phyloP scores from a whole-genome alignment of 1,139 yeast species.

The Candida sp. region DNA sequence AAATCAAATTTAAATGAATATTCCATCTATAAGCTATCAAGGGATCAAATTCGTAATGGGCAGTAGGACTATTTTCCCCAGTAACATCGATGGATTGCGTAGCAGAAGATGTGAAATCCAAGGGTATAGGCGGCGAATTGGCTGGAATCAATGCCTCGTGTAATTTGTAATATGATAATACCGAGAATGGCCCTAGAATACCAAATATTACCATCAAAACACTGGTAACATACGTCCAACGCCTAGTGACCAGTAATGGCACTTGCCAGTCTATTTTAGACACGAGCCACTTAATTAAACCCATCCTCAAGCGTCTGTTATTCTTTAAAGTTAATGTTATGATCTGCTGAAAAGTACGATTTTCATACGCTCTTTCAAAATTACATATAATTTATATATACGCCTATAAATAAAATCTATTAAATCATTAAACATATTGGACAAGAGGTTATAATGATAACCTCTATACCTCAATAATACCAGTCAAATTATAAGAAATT shows the following conservation, averaged over 20 bases:
- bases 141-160: constrained; percentile 3
- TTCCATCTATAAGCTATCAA: constrained; percentile 8
- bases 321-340: no score
- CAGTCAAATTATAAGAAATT: not conserved
- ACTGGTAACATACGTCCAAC: not conserved
- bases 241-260: constrained; percentile 1
- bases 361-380: not conserved
- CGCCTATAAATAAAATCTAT: not conserved
- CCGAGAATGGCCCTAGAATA: constrained; percentile 1
- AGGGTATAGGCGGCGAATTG: constrained; percentile 7
- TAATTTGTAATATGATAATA: constrained; percentile 1
- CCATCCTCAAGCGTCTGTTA: not conserved
- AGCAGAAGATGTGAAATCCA: constrained; percentile 6
- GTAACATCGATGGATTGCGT: constrained; percentile 1
- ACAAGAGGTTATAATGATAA: not conserved
- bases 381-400: not conserved
- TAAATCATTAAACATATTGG: not conserved
- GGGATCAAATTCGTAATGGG: constrained; percentile 6
- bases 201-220: not conserved
- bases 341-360: not conserved
- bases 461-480: not conserved
- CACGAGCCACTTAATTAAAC: not conserved
- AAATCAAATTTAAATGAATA: constrained; percentile 5
- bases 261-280: not conserved
- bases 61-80: not conserved